Evolutionary conservation across 2,329 filamentous ascomycete species (phyloP).

Genomic region (Aspergillus hiratsukae): DNA sequence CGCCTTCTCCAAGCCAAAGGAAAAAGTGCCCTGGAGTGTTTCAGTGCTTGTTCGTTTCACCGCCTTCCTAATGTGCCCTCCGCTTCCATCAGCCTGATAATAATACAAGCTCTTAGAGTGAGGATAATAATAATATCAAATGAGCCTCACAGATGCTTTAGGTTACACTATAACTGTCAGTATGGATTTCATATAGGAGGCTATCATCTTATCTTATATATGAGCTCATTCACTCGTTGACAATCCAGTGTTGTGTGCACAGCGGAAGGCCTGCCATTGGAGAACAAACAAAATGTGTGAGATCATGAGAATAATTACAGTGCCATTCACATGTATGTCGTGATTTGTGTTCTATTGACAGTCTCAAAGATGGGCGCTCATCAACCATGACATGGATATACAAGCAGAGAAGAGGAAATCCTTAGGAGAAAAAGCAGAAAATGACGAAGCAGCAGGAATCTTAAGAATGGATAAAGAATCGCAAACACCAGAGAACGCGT

Average conservation of each 20-base stretch:
- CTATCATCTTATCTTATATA: background rate
- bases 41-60: slow-evolving; percentile 3
- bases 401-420: background rate
- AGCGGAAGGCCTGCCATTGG: background rate
- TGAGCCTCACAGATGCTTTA: background rate
- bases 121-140: background rate
- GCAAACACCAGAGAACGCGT: slow-evolving; percentile 5
- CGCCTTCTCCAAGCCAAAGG: background rate
- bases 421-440: background rate
- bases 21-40: slow-evolving; percentile 5
- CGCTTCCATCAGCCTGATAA: background rate
- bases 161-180: background rate
- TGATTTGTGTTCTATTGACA: background rate
- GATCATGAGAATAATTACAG: background rate
- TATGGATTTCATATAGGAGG: background rate
- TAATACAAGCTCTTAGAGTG: background rate
- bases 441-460: background rate
- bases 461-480: background rate
- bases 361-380: background rate
- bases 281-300: background rate
- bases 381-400: background rate
- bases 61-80: background rate
- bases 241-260: background rate
- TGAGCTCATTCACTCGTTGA: background rate
- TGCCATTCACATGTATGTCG: background rate